Conservation (phyloP, 208 protist genomes). For the Leishmania tropica region DNA sequence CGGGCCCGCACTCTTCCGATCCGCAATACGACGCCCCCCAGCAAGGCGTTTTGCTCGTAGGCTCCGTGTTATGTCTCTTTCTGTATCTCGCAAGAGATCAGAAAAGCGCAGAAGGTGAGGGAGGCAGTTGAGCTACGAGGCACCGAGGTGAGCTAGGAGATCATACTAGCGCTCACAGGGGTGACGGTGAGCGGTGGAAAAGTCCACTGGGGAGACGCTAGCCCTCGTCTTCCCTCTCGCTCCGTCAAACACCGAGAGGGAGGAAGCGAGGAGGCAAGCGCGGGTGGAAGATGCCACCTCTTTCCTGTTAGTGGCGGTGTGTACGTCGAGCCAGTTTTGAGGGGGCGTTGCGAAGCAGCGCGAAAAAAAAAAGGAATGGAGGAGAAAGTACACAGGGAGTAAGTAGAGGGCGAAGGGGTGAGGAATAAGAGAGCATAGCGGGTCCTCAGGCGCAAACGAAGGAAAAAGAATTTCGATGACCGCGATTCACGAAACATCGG, state of each 20-base stretch:
- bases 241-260: background rate
- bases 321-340: background rate
- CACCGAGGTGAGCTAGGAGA: background rate
- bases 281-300: background rate
- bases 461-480: background rate
- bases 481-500: background rate
- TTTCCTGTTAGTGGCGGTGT: background rate
- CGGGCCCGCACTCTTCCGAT: background rate
- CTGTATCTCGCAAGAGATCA: background rate
- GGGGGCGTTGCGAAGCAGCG: background rate
- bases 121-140: background rate
- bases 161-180: background rate
- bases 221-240: conserved; percentile 3
- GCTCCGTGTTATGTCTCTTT: background rate
- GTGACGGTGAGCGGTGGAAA: background rate
- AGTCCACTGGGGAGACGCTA: background rate
- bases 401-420: background rate
- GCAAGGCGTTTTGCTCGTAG: background rate
- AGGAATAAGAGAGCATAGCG: background rate
- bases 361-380: background rate
- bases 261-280: background rate
- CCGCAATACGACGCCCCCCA: background rate
- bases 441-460: background rate
- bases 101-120: background rate
- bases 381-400: background rate